phyloP scores from a whole-genome alignment of 78 protist genomes.

The Thecamonas trahens region DNA sequence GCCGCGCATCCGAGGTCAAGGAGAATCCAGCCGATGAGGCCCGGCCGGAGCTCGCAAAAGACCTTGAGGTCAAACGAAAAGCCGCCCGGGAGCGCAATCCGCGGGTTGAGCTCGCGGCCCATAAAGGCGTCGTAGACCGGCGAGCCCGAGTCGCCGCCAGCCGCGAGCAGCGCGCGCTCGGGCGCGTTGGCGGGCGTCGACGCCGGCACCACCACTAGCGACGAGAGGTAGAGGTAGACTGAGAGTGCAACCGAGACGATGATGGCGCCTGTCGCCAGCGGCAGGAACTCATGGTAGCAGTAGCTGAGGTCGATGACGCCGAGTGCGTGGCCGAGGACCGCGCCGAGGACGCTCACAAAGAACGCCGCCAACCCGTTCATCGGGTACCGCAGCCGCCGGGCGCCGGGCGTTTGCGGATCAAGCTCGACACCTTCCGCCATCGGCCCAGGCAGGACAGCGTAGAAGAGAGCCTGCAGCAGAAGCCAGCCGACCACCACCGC shows the following conservation, averaged over 20 bases:
- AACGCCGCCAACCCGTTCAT: slow-evolving; percentile 7
- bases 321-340: background rate
- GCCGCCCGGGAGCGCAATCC: too few species aligned
- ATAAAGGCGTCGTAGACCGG: slow-evolving; percentile 70
- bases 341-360: background rate
- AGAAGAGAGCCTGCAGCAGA: slow-evolving; percentile 4
- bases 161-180: slow-evolving; percentile 21
- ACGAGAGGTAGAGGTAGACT: slow-evolving; percentile 9
- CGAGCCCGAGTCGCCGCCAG: slow-evolving; percentile 28
- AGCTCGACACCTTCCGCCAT: slow-evolving; percentile 5
- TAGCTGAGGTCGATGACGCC: background rate
- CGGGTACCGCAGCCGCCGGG: background rate
- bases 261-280: slow-evolving; percentile 14
- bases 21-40: slow-evolving; percentile 72
- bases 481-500: slow-evolving; percentile 10
- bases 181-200: too few species aligned
- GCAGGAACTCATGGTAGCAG: slow-evolving; percentile 5
- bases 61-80: slow-evolving; percentile 71
- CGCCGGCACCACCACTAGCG: background rate
- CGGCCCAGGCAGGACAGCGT: slow-evolving; percentile 7
- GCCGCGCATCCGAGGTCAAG: slow-evolving; percentile 41
- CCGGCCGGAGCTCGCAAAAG: slow-evolving; percentile 83
- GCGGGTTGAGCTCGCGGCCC: slow-evolving; percentile 82
- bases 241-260: background rate
- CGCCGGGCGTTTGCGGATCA: too few species aligned